Conservation (phyloP, 2,329 filamentous ascomycete genomes). For the Torrubiellomyces zombiae region DNA sequence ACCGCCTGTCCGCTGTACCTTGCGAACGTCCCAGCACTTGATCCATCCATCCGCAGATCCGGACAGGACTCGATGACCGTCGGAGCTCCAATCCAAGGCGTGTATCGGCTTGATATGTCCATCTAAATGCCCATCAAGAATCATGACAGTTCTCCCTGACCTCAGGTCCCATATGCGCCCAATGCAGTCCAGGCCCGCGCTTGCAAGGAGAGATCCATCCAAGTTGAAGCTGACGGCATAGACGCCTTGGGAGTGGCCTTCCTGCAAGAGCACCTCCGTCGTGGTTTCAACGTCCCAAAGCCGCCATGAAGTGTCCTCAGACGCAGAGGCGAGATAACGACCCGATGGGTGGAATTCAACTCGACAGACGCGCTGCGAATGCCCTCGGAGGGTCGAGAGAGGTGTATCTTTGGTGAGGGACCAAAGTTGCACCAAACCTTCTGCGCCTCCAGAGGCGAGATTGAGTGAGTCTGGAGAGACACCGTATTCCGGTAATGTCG, state of each 20-base stretch:
- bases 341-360: slow-evolving; percentile 92
- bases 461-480: slow-evolving; percentile 64
- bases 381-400: slow-evolving; percentile 63
- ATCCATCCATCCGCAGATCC: slow-evolving; percentile 89
- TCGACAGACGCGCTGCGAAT: slow-evolving; percentile 73
- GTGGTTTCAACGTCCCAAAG: slow-evolving; percentile 86
- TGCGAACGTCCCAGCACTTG: slow-evolving; percentile 94
- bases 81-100: slow-evolving; percentile 78
- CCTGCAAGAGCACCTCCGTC: slow-evolving; percentile 71
- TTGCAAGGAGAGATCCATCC: slow-evolving; percentile 80
- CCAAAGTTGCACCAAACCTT: slow-evolving; percentile 81
- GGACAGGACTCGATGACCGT: slow-evolving; percentile 83
- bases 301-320: slow-evolving; percentile 91
- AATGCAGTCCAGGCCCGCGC: slow-evolving; percentile 86
- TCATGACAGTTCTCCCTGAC: slow-evolving; percentile 87
- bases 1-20: slow-evolving; percentile 66
- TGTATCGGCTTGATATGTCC: slow-evolving; percentile 81
- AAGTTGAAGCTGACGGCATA: slow-evolving; percentile 80
- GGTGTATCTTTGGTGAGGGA: slow-evolving; percentile 76
- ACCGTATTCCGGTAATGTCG: slow-evolving; percentile 54
- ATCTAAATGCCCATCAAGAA: slow-evolving; percentile 73
- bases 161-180: slow-evolving; percentile 91
- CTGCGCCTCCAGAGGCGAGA: slow-evolving; percentile 77
- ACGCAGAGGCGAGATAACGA: slow-evolving; percentile 77
- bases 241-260: slow-evolving; percentile 88